A percentile compares a stretch with the other conserved stretches of the same genome.
Conservation (phyloP, 139 green algal genomes). For the Volvox reticuliferus region DNA sequence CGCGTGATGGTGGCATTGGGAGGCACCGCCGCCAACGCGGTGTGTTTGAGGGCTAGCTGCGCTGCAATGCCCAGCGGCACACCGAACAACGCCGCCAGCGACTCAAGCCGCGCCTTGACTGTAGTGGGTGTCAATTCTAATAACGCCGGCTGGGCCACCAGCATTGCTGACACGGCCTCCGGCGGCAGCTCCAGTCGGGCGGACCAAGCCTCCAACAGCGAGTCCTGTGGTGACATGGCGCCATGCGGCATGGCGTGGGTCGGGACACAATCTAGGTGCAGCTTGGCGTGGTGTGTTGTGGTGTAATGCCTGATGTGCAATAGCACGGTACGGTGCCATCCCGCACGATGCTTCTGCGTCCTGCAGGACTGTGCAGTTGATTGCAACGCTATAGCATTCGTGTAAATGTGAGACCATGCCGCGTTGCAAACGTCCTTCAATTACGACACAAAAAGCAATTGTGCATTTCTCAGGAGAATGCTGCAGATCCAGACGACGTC, state of each 20-base stretch:
- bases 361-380: too few relatives aligned
- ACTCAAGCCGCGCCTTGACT: slow-evolving; percentile 63
- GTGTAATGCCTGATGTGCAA: too few relatives aligned
- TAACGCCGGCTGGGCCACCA: slow-evolving; percentile 57
- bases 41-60: slow-evolving; percentile 66
- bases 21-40: slow-evolving; percentile 61
- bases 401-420: too few relatives aligned
- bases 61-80: slow-evolving; percentile 42
- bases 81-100: slow-evolving; percentile 62
- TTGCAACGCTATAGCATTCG: too few relatives aligned
- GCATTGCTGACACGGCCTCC: slow-evolving; percentile 43
- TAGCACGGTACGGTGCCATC: too few relatives aligned
- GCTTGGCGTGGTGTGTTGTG: too few relatives aligned
- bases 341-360: too few relatives aligned
- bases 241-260: too few relatives aligned
- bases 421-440: too few relatives aligned
- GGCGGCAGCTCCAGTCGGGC: slow-evolving; percentile 44
- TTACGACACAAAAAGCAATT: too few relatives aligned
- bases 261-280: neutral
- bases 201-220: slow-evolving; percentile 41
- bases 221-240: neutral
- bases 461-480: too few relatives aligned
- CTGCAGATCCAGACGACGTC: too few relatives aligned
- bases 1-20: slow-evolving; percentile 71
- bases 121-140: slow-evolving; percentile 64